Evolutionary conservation across 331 rosid species (phyloP), one percentile per base, ranked within the genome.

Genomic region (Malus hybrid): DNA sequence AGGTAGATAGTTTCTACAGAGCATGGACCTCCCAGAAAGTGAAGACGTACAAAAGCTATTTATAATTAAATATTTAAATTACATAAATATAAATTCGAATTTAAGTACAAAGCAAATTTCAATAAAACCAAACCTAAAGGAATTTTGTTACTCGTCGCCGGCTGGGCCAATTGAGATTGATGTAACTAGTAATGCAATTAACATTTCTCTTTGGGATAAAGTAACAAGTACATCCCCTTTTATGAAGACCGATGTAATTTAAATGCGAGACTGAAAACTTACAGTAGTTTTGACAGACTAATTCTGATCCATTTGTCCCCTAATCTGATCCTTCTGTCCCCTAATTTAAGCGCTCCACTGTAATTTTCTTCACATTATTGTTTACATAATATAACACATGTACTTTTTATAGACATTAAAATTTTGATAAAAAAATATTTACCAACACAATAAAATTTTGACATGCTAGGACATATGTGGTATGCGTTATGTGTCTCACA

Each of bases 221-320:
- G 26, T 30, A 64, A 64, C 68, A 6, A 7, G 63, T 39, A 66
- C 44, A n/a, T 72, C 19, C 24, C 14, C 66, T 60, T 72, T 29
- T 61, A 64, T 33, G 66, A 15, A 19, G 46, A 61, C 3, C 57
- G 57, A 52, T 52, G 57, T 52, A 52, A 39, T 73, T 36, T 44
- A 60, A 19, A 74, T 61, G 62, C 64, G 57, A n/a, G 60, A 61
- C 75, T 64, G 79, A 63, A 76, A 77, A 72, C 78, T 77, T 48
- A 46, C 81, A 72, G 84, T 77, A 66, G 71, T 60, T 26, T 52
- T 52, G 46, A 68, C 85, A 71, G 75, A 32, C 64, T 58, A 22
- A 5, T 3, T 56, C 62, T 56, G 62, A 9, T 67, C 66, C 30
- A 56, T 6, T 33, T 33, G 36, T 33, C 36, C 36, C 36, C 36